Percentiles rank a stretch among this genome's conserved stretches.
Evolutionary conservation across 2,329 filamentous ascomycete species (phyloP).

Genomic region (Cercospora berteroae): DNA sequence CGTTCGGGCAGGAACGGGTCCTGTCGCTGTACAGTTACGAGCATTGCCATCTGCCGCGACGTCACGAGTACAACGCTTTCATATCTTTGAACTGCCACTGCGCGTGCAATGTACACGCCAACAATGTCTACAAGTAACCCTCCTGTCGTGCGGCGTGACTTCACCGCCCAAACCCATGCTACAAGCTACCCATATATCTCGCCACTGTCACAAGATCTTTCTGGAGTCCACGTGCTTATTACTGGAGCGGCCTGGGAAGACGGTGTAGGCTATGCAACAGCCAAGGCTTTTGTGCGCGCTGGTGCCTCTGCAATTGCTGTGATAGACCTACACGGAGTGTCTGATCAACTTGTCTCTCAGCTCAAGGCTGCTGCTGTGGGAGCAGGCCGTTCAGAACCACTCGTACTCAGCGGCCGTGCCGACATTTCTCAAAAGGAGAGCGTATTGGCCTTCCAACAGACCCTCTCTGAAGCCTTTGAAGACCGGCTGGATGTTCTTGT

Average conservation of each 20-base stretch:
- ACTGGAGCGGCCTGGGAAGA: conserved; percentile 37
- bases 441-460: conserved; percentile 37
- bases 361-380: conserved; percentile 41
- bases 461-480: conserved; percentile 35
- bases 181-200: conserved; percentile 12
- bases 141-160: conserved; percentile 10
- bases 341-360: background rate
- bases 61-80: background rate
- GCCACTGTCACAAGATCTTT: conserved; percentile 5
- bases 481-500: conserved; percentile 39
- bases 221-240: conserved; percentile 39
- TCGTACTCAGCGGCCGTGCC: conserved; percentile 44
- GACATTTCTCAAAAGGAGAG: conserved; percentile 43
- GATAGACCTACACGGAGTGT: background rate
- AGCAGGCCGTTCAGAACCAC: conserved; percentile 35
- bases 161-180: conserved; percentile 4
- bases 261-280: conserved; percentile 40
- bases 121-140: background rate
- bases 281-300: conserved; percentile 36
- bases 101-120: background rate
- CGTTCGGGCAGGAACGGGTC: background rate
- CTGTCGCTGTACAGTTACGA: background rate
- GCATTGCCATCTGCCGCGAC: background rate
- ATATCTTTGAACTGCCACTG: background rate
- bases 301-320: conserved; percentile 41